A percentile compares a stretch with the other conserved stretches of the same genome.
Conservation (phyloP, 306 rosid species). For the Vigna radiata region DNA sequence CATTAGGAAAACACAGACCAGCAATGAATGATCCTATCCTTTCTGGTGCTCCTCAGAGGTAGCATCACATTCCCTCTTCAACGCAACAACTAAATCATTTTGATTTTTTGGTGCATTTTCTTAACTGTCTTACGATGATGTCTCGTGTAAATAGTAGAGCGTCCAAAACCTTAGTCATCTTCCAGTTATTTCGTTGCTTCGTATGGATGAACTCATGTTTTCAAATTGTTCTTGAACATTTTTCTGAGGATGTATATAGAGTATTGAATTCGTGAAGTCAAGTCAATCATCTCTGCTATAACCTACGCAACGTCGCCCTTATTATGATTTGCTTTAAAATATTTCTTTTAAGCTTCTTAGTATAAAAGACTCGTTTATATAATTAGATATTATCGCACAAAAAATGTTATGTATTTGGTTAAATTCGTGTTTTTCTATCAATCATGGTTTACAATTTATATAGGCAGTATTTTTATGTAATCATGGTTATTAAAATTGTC, state of each 20-base stretch:
- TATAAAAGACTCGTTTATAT: too few species aligned
- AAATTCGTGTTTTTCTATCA: neutral
- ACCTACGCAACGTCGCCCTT: neutral
- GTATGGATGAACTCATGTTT: neutral
- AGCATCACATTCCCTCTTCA: slow-evolving; percentile 22
- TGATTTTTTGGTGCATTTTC: neutral
- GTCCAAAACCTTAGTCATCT: slow-evolving; percentile 12
- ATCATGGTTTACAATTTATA: neutral
- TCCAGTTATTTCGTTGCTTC: slow-evolving; percentile 13
- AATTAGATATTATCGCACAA: neutral
- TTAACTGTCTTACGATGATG: slow-evolving; percentile 3
- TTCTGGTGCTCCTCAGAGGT: slow-evolving; percentile 74
- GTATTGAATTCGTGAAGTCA: neutral
- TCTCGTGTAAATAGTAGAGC: slow-evolving; percentile 42
- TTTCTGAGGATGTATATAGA: neutral
- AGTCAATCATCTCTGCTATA: neutral
- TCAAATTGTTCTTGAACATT: slow-evolving; percentile 5
- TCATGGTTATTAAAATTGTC: neutral
- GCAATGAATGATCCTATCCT: slow-evolving; percentile 63
- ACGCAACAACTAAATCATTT: neutral
- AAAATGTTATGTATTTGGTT: neutral
- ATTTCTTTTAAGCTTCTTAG: too few species aligned
- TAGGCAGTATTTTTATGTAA: too few species aligned
- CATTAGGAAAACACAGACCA: slow-evolving; percentile 63
- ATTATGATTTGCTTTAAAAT: too few species aligned